A percentile compares a stretch with the other conserved stretches of the same genome.
Evolutionary conservation across 73 alveolate species (phyloP).

Genomic region (Stentor roeselii): DNA sequence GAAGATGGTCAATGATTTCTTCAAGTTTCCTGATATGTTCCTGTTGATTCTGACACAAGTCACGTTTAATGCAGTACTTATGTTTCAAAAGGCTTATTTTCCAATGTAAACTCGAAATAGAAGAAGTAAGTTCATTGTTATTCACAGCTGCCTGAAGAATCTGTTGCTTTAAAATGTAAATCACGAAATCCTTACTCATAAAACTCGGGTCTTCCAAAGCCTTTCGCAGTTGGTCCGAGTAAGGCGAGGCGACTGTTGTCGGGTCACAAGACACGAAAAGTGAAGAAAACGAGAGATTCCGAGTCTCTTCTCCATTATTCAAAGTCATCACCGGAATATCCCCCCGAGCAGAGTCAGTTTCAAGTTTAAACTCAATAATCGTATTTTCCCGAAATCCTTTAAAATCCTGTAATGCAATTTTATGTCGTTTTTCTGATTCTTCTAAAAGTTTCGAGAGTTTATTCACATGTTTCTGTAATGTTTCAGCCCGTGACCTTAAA

Average conservation of each 20-base stretch:
- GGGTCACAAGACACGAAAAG: neutral
- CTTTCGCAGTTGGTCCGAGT: neutral
- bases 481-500: neutral
- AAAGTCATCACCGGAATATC: neutral
- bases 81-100: neutral
- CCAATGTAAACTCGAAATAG: constrained; percentile 3
- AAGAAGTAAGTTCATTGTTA: neutral
- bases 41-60: neutral
- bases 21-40: constrained; percentile 6
- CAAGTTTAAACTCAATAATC: neutral
- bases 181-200: neutral
- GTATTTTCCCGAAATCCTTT: neutral
- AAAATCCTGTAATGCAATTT: neutral
- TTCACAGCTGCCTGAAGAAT: constrained; percentile 6
- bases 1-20: constrained; percentile 19
- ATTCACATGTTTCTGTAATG: neutral
- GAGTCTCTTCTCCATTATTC: neutral
- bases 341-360: neutral
- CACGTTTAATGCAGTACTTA: neutral
- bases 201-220: neutral
- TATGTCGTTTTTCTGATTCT: constrained; percentile 7
- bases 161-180: neutral
- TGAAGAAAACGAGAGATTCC: neutral
- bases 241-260: neutral
- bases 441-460: neutral